Conservation (phyloP, 148 eudicot species). For the Vaccinium corymbosum region DNA sequence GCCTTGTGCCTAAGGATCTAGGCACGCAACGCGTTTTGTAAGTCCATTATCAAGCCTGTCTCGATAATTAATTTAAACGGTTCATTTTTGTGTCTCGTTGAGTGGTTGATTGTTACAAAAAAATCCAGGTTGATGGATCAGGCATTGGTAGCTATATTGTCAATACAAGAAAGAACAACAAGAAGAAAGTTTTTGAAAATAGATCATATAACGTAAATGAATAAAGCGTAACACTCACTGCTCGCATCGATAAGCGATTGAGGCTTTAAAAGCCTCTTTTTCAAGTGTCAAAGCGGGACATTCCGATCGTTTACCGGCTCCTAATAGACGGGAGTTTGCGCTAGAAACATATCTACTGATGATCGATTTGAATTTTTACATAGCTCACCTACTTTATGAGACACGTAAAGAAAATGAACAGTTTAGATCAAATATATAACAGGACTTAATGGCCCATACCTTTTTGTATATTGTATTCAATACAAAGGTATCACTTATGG, state of each 20-base stretch:
- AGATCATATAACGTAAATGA: too few relatives aligned
- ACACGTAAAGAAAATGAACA: too few relatives aligned
- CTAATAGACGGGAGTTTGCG: neutral
- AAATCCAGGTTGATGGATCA: neutral
- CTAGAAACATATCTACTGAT: neutral
- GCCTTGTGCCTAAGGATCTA: too few relatives aligned
- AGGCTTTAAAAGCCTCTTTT: neutral
- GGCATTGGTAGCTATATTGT: neutral
- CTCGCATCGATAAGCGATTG: neutral
- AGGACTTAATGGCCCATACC: too few relatives aligned
- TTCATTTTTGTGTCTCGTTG: neutral
- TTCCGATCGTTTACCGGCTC: neutral
- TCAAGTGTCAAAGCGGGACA: neutral
- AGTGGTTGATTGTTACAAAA: neutral
- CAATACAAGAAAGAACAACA: neutral
- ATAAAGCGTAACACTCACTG: too few relatives aligned
- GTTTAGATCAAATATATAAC: too few relatives aligned
- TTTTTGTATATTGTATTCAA: too few relatives aligned
- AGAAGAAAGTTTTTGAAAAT: too few relatives aligned
- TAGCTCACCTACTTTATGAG: too few relatives aligned
- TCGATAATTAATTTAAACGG: neutral
- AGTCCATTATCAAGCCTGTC: neutral
- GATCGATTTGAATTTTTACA: neutral
- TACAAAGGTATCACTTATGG: neutral
- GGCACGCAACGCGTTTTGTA: neutral